Evolutionary conservation across 345 rosid genomes (phyloP), one percentile per base, ranked within the genome.

Genomic region (Populus nigra): DNA sequence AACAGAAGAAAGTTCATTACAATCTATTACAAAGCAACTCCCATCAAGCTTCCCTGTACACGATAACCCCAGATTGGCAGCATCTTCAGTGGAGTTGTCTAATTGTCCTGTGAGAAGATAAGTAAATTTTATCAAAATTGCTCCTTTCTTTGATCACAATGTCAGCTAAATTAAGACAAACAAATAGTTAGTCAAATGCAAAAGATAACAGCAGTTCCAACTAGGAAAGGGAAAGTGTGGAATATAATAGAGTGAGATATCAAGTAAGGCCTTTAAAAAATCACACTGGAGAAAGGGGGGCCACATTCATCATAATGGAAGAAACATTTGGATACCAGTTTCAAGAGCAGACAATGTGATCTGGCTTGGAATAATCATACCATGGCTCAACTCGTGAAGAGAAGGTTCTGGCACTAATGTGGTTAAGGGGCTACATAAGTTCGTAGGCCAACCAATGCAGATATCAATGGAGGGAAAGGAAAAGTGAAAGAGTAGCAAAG

Each of bases 1-100:
- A 25, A 73, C 31, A 12, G 73, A 80, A 43, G 15, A 38, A 16
- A 69, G 77, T 49, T 76, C 83, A 33, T 25, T 68, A n/a, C 65
- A 17, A 50, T 78, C 62, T 57, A 76, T 76, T 9, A 83, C 5
- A 53, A 83, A 61, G 79, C 84, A 85, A 67, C 84, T 81, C 45
- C 69, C 86, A 65, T 80, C 84, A 25, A 76, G 81, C 45, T 80
- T 79, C 53, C 8, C 57, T 41, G 50, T 7, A 43, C 35, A 53
- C 27, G 70, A 45, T 55, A 77, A 80, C 43, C 68, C 78, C 62
- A 27, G 6, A 59, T 38, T 38, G 23, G 45, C 7, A 61, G 41
- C 29, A 61, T 45, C 77, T 68, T 66, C 41, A 49, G 67, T n/a
- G 31, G 49, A 18, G 47, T 31, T 31, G 33, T 75, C n/a, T 61